phyloP scores from a whole-genome alignment of 2,329 filamentous ascomycete species.

The Pseudogymnoascus verrucosus region DNA sequence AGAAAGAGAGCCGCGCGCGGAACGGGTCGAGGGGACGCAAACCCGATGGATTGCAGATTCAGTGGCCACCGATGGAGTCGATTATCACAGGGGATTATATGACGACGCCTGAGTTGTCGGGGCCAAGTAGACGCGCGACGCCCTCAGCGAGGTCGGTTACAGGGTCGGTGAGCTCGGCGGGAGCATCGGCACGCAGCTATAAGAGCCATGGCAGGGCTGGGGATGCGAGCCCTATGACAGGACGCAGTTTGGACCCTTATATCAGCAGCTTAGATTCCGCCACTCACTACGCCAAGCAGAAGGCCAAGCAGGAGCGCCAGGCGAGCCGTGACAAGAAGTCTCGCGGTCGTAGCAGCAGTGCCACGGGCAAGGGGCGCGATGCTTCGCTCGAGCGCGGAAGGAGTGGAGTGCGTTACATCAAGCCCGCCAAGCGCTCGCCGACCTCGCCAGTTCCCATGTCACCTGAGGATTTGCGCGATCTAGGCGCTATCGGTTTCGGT shows the following conservation, averaged over 20 bases:
- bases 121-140: constrained; percentile 34
- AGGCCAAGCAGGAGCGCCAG: constrained; percentile 34
- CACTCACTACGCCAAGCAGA: constrained; percentile 50
- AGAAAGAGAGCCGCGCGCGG: constrained; percentile 51
- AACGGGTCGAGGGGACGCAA: constrained; percentile 73
- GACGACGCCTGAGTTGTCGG: constrained; percentile 50
- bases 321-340: constrained; percentile 38
- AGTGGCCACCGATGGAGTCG: constrained; percentile 45
- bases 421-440: constrained; percentile 74
- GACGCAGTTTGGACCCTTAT: constrained; percentile 69
- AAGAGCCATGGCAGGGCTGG: constrained; percentile 31
- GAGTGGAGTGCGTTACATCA: constrained; percentile 57
- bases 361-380: constrained; percentile 47
- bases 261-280: constrained; percentile 80
- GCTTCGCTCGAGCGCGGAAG: constrained; percentile 64
- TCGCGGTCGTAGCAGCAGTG: constrained; percentile 39
- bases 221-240: constrained; percentile 46
- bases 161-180: constrained; percentile 42
- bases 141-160: constrained; percentile 31
- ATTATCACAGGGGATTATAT: constrained; percentile 42
- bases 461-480: constrained; percentile 68
- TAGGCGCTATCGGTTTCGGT: constrained; percentile 35
- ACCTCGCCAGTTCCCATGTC: constrained; percentile 94
- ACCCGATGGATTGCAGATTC: constrained; percentile 63
- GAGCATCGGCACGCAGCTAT: constrained; percentile 40